A percentile compares a stretch with the other conserved stretches of the same genome.
Conservation (phyloP, 371 early-diverging fungal genomes). For the Mucor circinelloides region DNA sequence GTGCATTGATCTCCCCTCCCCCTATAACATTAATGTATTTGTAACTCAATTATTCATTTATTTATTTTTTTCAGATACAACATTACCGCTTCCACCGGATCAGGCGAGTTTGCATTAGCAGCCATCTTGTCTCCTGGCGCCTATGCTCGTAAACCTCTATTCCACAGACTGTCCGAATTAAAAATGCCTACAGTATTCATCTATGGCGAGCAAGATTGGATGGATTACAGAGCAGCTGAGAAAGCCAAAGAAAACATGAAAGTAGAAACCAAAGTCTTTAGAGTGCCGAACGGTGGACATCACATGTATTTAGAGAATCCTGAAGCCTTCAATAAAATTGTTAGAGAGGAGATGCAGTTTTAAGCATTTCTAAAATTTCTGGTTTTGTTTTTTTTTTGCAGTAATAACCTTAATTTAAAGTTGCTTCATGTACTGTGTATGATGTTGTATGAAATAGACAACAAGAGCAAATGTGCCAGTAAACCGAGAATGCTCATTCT, state of each 20-base stretch:
- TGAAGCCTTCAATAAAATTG: constrained; percentile 64
- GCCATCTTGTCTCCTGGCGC: constrained; percentile 80
- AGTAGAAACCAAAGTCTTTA: constrained; percentile 52
- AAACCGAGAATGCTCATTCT: too few species aligned
- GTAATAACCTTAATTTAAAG: not conserved
- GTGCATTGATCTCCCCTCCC: not conserved
- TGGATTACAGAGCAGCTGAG: constrained; percentile 83
- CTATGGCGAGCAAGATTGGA: constrained; percentile 88
- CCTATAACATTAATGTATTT: too few species aligned
- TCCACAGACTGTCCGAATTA: constrained; percentile 64
- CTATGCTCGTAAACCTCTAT: constrained; percentile 81
- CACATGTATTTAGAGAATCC: constrained; percentile 91
- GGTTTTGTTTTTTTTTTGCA: not conserved
- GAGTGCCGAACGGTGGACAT: constrained; percentile 73
- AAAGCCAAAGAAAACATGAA: constrained; percentile 58
- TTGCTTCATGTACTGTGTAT: not conserved
- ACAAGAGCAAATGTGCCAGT: too few species aligned
- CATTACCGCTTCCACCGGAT: constrained; percentile 75
- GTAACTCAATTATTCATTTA: too few species aligned
- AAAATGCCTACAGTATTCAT: constrained; percentile 81
- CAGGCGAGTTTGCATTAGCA: constrained; percentile 81
- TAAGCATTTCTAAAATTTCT: not conserved
- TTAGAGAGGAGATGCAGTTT: constrained; percentile 33
- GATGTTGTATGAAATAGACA: not conserved
- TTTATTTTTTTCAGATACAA: constrained; percentile 75